These are phyloP conservation scores for Cyclotella kingstonii DNA, from an alignment of 108 stramenopile species.

Conservation along the genomic window DNA sequence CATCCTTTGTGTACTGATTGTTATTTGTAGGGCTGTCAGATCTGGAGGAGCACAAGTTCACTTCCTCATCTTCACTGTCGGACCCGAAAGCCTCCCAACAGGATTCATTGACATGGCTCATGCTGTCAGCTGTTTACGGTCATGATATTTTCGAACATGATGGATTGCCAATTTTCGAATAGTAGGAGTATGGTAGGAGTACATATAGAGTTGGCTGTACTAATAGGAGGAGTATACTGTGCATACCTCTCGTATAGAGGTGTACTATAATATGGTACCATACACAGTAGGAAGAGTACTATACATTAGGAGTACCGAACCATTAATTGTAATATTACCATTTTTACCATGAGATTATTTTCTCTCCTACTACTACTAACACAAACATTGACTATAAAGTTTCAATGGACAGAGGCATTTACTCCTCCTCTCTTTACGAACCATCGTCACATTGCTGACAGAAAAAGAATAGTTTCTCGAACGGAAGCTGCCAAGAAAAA, in stretches of 20 bases:
- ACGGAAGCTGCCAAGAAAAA: no score
- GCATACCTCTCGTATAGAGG: no score
- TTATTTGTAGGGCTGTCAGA: no score
- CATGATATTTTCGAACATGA: background rate
- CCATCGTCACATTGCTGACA: background rate
- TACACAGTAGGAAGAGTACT: no score
- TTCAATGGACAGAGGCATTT: background rate
- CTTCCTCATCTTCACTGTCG: slow-evolving; percentile 49
- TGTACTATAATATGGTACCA: no score
- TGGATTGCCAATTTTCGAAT: no score
- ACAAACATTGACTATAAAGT: background rate
- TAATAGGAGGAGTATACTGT: no score
- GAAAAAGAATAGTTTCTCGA: no score
- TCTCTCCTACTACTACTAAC: background rate
- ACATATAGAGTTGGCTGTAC: background rate
- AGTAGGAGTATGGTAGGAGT: background rate
- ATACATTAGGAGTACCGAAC: no score
- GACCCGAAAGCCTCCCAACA: slow-evolving; percentile 69
- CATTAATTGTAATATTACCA: background rate
- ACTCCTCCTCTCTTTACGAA: background rate
- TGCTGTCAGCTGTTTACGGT: slow-evolving; percentile 8
- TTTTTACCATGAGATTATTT: background rate
- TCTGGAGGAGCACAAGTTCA: no score
- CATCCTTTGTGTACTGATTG: background rate
- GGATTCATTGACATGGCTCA: slow-evolving; percentile 15